Evolutionary conservation across 1,139 yeast species (phyloP), one percentile per base, ranked within the genome.

Genomic region (Ogataea hybrid): DNA sequence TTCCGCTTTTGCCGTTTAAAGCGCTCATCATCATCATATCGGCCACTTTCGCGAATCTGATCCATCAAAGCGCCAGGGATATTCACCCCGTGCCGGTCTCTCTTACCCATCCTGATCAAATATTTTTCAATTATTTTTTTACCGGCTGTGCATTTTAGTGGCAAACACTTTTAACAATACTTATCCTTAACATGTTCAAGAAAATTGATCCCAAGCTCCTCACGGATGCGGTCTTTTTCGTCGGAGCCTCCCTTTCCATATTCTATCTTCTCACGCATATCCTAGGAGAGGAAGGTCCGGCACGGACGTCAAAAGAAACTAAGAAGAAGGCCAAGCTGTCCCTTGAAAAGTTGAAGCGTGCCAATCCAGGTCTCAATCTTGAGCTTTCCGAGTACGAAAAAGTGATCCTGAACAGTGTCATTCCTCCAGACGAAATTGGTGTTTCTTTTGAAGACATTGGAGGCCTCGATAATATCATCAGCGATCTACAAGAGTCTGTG

Each of bases 401-500:
- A 51, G 71, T 79, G 16, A 76, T 92, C 7, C 67, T 92, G 46
- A 79, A 82, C 20, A 79, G 84, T n/a, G 85, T 90, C 37, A 82
- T 90, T 6, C 77, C 88, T 2, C 95, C 97, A 0, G 81, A 79
- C 3, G 97, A 90, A 50, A 84, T 92, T 35, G 72, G 75, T 17
- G 83, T 84, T 4, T 72, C 79, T 12, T 90, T 90, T 60, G 71
- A 65, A 34, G 96, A 90, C 60, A 78, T 92, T 42, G 98, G 97
- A 21, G 98, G 98, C 0, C 69, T 92, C 34, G 92, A 86, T 45
- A 71, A 70, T 14, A 84, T 88, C 35, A 78, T 92, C 28, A 92
- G 83, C 46, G 97, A 90, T 52, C 70, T 92, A 39, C 73, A 86
- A 52, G 98, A 92, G 62, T 78, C 90, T 41, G 96, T 92, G 8